Base-by-base conservation (phyloP, 805 yeast genomes). In the Pichia occidentalis region DNA sequence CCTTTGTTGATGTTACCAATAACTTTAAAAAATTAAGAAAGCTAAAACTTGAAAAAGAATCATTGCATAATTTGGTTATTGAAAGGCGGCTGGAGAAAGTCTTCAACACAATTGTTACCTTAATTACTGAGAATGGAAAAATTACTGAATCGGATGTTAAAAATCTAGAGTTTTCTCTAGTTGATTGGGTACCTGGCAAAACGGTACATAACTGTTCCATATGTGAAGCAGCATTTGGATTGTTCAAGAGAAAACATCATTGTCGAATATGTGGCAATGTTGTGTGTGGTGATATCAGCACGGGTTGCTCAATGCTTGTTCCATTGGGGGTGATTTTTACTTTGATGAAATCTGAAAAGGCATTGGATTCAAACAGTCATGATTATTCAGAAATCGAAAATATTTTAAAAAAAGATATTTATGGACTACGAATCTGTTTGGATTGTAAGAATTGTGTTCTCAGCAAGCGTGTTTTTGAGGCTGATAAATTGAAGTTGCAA, bases 261-360 rank as follows among this genome's bases (percentile, higher is more conserved):
- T 92, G 98, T 57, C 64, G 97, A 25, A 57, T 87, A 19, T 90
- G 98, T 63, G 97, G 97, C 0, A 53, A 59, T 20, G 74, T 83
- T 1, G 85, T 86, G 0, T 90, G 97, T 61, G 94, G 81, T 19
- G 80, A 78, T 47, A 49, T 57, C 36, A 61, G 43, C 34, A 70
- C 65, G 7, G 78, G 64, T 11, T 90, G 98, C 56, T 86, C 96
- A 0, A 74, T 77, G 53, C 75, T 76, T 39, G 79, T 85, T 0
- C 85, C 85, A 0, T 48, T 80, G 2, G 54, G 54, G 16, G 50
- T 64, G 10, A 49, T 75, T 13, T 44, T 67, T 24, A 57, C 57
- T n/a, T 57, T 65, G 26, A 50, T 72, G 35, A 61, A 24, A n/a
- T 17, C 28, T 22, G 32, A 34, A 8, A 8, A 19, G 13, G 12